phyloP scores from a whole-genome alignment of 2,329 filamentous ascomycete species.

The Colletotrichum godetiae region DNA sequence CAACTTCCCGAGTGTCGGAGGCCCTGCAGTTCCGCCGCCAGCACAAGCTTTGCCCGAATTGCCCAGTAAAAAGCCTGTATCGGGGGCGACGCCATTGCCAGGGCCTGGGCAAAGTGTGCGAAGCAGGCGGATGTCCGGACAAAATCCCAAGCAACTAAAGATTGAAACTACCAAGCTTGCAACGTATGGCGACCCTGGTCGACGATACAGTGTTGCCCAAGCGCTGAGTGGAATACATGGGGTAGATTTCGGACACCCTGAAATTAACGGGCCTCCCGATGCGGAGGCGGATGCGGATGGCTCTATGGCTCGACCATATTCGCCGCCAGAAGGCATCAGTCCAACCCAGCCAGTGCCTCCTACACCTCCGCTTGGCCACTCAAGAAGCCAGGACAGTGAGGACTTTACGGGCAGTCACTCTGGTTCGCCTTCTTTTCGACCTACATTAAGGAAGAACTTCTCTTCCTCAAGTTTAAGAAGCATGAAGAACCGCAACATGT shows the following conservation, averaged over 20 bases:
- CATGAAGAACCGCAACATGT: conserved; percentile 80
- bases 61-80: conserved; percentile 46
- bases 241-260: conserved; percentile 6
- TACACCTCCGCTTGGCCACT: conserved; percentile 42
- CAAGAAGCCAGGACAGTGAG: conserved; percentile 47
- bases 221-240: neutral
- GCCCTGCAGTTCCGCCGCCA: conserved; percentile 59
- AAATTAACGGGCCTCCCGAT: neutral
- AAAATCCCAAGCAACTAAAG: conserved; percentile 84
- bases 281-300: neutral
- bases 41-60: conserved; percentile 58
- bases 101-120: conserved; percentile 68
- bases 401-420: conserved; percentile 55
- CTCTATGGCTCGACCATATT: conserved; percentile 20
- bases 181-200: conserved; percentile 12
- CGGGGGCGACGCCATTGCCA: conserved; percentile 42
- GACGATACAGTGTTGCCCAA: conserved; percentile 27
- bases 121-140: conserved; percentile 82
- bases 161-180: conserved; percentile 75
- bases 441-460: conserved; percentile 72
- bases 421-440: conserved; percentile 63
- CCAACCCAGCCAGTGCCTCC: conserved; percentile 34
- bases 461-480: conserved; percentile 78
- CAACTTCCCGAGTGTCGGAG: conserved; percentile 39
- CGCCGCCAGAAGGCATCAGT: conserved; percentile 33